Conservation (phyloP, 352 stramenopile genomes). For the Halophytophthora polymorphica region DNA sequence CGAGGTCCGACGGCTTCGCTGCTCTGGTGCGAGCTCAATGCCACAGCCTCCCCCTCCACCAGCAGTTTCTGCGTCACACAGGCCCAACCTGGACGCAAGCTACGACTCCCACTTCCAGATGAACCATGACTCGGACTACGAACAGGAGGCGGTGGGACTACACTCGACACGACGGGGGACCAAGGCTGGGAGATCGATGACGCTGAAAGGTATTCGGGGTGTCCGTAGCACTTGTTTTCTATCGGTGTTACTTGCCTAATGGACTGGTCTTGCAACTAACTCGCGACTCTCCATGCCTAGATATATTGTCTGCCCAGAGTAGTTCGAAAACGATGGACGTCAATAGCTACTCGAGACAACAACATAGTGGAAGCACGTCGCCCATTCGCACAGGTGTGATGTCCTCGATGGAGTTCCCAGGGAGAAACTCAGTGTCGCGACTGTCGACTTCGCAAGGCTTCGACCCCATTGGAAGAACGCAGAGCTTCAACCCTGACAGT, state of each 20-base stretch:
- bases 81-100: no score
- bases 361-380: neutral
- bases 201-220: neutral
- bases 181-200: no score
- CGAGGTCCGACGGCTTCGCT: slow-evolving; percentile 7
- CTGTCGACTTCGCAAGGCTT: neutral
- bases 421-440: neutral
- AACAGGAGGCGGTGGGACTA: neutral
- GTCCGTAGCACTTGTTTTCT: neutral
- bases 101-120: neutral
- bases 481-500: no score
- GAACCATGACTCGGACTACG: neutral
- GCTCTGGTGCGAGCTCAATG: neutral
- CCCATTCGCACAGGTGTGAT: neutral
- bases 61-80: neutral
- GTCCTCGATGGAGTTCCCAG: neutral
- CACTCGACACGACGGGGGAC: neutral
- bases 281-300: no score
- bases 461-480: neutral
- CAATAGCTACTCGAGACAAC: neutral
- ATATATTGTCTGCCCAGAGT: neutral
- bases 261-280: no score
- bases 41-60: slow-evolving; percentile 6
- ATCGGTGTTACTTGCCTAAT: no score
- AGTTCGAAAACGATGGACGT: no score